Base-by-base conservation (phyloP, 2,329 filamentous ascomycete species). In the Pseudocercospora eumusae region DNA sequence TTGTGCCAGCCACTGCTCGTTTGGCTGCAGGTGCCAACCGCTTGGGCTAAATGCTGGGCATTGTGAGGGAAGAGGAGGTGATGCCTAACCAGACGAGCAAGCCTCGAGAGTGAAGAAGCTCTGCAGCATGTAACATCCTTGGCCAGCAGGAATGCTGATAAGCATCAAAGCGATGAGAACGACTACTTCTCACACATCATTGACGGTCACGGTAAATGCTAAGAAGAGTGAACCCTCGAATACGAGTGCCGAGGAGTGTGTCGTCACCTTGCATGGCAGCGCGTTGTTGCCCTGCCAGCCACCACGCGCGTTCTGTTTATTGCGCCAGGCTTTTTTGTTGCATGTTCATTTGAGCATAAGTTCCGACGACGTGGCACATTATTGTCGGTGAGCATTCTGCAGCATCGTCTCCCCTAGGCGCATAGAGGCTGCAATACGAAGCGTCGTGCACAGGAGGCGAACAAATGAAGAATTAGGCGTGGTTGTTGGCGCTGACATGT, bases 11-110 rank as follows among this genome's bases (percentile, higher is more conserved):
- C 33, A 67, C 54, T 58, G 60, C 56, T 15, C 60, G 47, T n/a
- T 56, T 73, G 21, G 66, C 62, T n/a, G 60, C 64, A 27, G 70
- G 70, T 20, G 69, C 70, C 20, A 60, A 70, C 33, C 57, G 69
- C 31, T 66, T 71, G 63, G 66, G 62, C 28, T 40, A 18, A 40
- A 40, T 6, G n/a, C 36, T 40, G 36, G 15, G 15, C 36, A 40
- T 40, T 40, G 13, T 15, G n/a, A 3, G 31, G 15, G 15, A 11
- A 33, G 2, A 3, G 6, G 2, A 15, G 15, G n/a, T 36, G 33
- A 36, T 36, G 33, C 13, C 28, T 31, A 11, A 31, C 10, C 33
- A 36, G 33, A 36, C 11, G 13, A 36, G n/a, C 33, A n/a, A n/a
- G 13, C 21, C 42, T 20, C 11, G 42, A 45, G 42, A 36, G 33